These are phyloP conservation scores for Tricladium varicosporioides DNA, from an alignment of 2,329 filamentous ascomycete species.

Conservation along the genomic window DNA sequence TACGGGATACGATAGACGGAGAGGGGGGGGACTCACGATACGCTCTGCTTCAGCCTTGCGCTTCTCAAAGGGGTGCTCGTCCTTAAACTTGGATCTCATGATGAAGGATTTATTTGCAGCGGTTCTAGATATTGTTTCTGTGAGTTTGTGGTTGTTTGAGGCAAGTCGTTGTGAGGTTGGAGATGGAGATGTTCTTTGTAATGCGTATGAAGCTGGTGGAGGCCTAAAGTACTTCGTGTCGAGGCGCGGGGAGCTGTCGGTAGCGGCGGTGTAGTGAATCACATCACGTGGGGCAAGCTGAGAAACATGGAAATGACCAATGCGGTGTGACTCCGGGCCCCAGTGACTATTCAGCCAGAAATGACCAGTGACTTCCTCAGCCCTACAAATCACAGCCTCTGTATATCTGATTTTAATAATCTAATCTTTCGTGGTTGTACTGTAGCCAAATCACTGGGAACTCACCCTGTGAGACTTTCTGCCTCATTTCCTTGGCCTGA, in stretches of 20 bases:
- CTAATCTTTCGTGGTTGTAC: no score
- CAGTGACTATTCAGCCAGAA: no score
- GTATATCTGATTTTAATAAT: no score
- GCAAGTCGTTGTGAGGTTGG: constrained; percentile 1
- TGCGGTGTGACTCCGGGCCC: not conserved
- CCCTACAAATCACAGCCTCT: no score
- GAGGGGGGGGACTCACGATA: constrained; percentile 28
- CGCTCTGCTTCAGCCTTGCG: constrained; percentile 99
- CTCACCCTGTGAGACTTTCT: no score
- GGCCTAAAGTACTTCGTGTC: not conserved
- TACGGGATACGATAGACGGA: constrained; percentile 7
- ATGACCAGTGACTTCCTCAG: no score
- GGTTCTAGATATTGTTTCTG: not conserved
- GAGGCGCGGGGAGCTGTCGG: not conserved
- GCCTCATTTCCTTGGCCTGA: no score
- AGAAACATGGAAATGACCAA: not conserved
- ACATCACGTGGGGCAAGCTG: not conserved
- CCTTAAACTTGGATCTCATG: constrained; percentile 99
- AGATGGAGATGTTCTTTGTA: constrained; percentile 3
- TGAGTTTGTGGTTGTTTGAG: constrained; percentile 3
- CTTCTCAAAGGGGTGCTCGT: constrained; percentile 99
- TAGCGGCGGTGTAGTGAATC: not conserved
- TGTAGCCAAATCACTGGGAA: no score
- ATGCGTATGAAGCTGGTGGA: not conserved
- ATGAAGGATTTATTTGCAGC: constrained; percentile 43